Evolutionary conservation across 2,329 filamentous ascomycete genomes (phyloP), one percentile per base, ranked within the genome.

Genomic region (Magnaporthiopsis rhizophila): DNA sequence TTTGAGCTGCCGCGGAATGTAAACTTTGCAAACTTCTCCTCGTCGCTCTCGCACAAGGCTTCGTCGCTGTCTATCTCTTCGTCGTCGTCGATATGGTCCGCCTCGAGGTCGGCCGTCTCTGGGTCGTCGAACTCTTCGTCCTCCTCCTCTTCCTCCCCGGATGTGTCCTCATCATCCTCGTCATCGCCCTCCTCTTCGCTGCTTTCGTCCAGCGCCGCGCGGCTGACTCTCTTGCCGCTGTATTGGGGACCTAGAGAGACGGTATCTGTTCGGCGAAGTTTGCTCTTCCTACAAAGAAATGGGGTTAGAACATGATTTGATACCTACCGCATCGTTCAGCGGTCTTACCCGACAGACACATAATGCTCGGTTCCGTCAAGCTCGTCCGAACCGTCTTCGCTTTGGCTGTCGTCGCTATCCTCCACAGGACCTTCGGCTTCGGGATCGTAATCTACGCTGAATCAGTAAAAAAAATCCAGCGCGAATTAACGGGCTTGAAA

Each of bases 301-400:
- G 58, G 58, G 32, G n/a, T 63, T 45, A 68, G 64, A 32, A 32
- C 8, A 12, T 32, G 36, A 24, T 32, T 58, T 59, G 1, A 4
- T 63, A 26, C 4, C 34, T 5, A 12, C 3, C 7, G 13, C 6
- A 21, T 11, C 4, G 30, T 11, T 28, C 18, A 4, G 30, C 12
- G 8, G 28, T 63, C 80, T 64, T 78, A 89, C 82, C 88, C 89
- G 38, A 97, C 91, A 63, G 83, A 77, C 58, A 90, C 84, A 73
- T 98, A 98, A 74, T 98, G 94, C 71, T 97, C 94, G 38, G 93
- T 89, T 26, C 89, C 92, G 13, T 82, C 81, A 66, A 84, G 77
- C 61, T 81, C 81, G 34, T 82, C 78, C 9, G 63, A 61, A 34
- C 36, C 62, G 2, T 24, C 62, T 28, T 59, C 62, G 30, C 62